Conservation (phyloP, 2,329 filamentous ascomycete genomes). For the Arthrobotrys musiformis region DNA sequence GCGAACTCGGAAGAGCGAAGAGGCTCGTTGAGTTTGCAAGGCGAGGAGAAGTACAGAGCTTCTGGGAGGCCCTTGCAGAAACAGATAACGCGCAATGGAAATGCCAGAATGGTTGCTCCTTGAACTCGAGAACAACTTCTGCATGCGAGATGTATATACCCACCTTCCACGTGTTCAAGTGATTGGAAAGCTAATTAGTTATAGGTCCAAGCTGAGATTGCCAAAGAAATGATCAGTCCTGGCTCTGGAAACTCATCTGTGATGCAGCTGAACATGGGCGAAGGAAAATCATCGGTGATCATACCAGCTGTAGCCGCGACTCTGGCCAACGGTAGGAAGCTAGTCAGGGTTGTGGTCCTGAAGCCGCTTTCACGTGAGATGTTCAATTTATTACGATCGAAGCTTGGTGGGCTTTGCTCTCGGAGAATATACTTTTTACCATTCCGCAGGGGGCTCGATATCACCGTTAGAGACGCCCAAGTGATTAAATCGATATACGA, state of each 20-base stretch:
- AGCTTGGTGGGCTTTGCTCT: constrained; percentile 69
- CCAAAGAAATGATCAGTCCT: constrained; percentile 68
- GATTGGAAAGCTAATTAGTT: not conserved
- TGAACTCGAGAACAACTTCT: constrained; percentile 73
- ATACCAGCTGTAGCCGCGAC: constrained; percentile 71
- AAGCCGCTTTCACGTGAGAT: constrained; percentile 73
- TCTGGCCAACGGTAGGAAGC: constrained; percentile 66
- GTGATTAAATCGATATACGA: constrained; percentile 63
- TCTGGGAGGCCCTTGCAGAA: constrained; percentile 61
- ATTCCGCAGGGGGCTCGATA: constrained; percentile 67
- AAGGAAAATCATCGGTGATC: constrained; percentile 77
- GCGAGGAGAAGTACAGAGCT: constrained; percentile 61
- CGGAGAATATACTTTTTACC: constrained; percentile 70
- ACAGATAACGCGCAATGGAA: constrained; percentile 67
- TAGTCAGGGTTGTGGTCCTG: constrained; percentile 71
- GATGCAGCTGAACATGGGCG: constrained; percentile 77
- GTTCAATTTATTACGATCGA: constrained; percentile 68
- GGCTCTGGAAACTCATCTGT: constrained; percentile 65
- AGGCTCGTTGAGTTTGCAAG: constrained; percentile 62
- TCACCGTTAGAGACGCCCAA: constrained; percentile 60
- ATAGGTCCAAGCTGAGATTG: constrained; percentile 70
- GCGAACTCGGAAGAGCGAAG: constrained; percentile 64
- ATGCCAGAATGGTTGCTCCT: constrained; percentile 74
- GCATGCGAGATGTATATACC: constrained; percentile 66
- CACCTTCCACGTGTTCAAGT: not conserved